These are phyloP conservation scores for Aegilops longissima DNA, from an alignment of 176 grass and related monocot genomes.

Conservation along the genomic window DNA sequence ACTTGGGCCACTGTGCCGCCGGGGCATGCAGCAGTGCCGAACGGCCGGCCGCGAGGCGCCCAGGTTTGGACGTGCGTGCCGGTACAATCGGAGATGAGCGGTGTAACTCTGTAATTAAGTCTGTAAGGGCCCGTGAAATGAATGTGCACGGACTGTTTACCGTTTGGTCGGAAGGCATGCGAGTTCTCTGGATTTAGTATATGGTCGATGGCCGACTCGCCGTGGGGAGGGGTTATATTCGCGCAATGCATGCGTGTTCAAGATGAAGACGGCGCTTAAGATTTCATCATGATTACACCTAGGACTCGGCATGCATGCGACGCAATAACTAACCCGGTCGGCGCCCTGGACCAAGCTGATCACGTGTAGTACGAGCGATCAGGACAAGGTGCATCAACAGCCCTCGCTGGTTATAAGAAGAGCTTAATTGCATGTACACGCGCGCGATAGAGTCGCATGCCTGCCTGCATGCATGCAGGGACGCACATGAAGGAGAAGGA, in stretches of 20 bases:
- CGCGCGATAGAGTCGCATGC: background rate
- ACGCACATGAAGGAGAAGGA: background rate
- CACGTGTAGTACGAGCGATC: background rate
- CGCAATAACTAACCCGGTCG: background rate
- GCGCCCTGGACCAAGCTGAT: background rate
- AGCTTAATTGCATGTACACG: background rate
- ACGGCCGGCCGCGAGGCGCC: background rate
- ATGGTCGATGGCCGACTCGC: background rate
- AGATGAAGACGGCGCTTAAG: background rate
- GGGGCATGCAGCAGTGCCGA: background rate
- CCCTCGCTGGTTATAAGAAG: too few species aligned
- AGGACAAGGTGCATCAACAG: background rate
- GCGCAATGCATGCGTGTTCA: background rate
- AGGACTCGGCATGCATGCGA: background rate
- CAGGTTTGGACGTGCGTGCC: background rate
- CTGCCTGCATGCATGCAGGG: background rate
- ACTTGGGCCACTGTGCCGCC: background rate
- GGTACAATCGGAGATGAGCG: background rate
- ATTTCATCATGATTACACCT: background rate
- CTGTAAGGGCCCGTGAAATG: too few species aligned
- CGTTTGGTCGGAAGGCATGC: background rate
- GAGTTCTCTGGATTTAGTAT: background rate
- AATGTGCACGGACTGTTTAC: background rate
- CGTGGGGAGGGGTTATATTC: background rate
- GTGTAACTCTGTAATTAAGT: background rate